Evolutionary conservation across 192 early-diverging fungal species (phyloP).

Genomic region (Geosiphon pyriformis): DNA sequence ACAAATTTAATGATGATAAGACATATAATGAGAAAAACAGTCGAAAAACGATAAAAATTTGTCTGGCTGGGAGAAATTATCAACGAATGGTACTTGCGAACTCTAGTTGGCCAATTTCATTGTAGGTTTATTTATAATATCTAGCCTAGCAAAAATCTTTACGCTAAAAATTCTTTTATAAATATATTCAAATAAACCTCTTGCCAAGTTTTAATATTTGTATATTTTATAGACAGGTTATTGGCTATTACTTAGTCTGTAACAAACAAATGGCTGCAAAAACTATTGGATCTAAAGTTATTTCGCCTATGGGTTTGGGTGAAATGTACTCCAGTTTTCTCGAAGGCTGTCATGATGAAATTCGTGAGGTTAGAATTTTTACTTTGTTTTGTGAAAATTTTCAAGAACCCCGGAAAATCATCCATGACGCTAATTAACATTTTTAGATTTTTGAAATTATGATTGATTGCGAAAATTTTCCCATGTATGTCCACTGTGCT

Average conservation of each 20-base stretch:
- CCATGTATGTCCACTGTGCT: slow-evolving; percentile 62
- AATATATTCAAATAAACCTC: no score
- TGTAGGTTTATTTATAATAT: no score
- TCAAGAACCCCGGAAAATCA: not conserved
- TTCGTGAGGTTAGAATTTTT: slow-evolving; percentile 11
- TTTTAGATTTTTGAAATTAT: slow-evolving; percentile 43
- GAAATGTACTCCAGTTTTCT: slow-evolving; percentile 48
- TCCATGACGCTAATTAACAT: not conserved
- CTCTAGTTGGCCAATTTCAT: slow-evolving; percentile 4
- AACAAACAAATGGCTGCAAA: slow-evolving; percentile 14
- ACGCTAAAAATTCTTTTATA: no score
- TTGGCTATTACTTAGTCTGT: not conserved
- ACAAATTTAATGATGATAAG: not conserved
- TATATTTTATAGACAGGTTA: slow-evolving; percentile 7
- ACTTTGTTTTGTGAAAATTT: not conserved
- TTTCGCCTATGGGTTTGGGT: slow-evolving; percentile 41
- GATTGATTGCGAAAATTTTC: slow-evolving; percentile 47
- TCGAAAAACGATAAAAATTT: slow-evolving; percentile 13
- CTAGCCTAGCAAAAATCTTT: no score
- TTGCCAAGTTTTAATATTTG: not conserved
- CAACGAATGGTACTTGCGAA: slow-evolving; percentile 16
- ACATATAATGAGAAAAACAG: not conserved
- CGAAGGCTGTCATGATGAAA: slow-evolving; percentile 44
- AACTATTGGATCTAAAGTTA: slow-evolving; percentile 6
- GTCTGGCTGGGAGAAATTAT: slow-evolving; percentile 24